These are phyloP conservation scores for Clarireedia paspali DNA, from an alignment of 2,329 filamentous ascomycete genomes.

Conservation along the genomic window DNA sequence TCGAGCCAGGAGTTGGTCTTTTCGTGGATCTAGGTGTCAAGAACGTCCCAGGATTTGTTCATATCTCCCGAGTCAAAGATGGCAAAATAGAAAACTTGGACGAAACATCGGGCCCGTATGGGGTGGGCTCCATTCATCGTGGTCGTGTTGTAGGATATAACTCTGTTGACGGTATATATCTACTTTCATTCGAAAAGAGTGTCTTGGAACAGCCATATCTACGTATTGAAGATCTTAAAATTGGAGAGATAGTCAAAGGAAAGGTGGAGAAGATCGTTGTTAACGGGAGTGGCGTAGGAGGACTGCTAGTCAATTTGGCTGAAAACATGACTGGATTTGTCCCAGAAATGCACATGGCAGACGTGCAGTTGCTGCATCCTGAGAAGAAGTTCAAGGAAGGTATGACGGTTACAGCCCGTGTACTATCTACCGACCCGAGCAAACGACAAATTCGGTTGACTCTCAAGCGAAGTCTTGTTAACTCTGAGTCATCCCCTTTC, in stretches of 20 bases:
- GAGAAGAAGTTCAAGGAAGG: slow-evolving; percentile 95
- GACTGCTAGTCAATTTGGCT: slow-evolving; percentile 74
- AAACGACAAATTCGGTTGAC: slow-evolving; percentile 80
- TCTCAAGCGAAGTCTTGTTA: slow-evolving; percentile 88
- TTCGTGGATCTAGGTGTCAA: slow-evolving; percentile 66
- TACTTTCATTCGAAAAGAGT: slow-evolving; percentile 75
- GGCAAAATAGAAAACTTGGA: slow-evolving; percentile 80
- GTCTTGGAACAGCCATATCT: slow-evolving; percentile 84
- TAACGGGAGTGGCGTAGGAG: slow-evolving; percentile 68
- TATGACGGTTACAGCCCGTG: slow-evolving; percentile 73
- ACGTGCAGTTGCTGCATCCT: slow-evolving; percentile 79
- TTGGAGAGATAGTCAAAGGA: slow-evolving; percentile 75
- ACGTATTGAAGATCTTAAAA: slow-evolving; percentile 78
- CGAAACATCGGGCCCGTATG: slow-evolving; percentile 68
- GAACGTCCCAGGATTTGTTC: slow-evolving; percentile 76
- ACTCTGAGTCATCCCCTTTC: slow-evolving; percentile 77
- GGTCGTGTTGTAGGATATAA: slow-evolving; percentile 84
- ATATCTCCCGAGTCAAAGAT: slow-evolving; percentile 89
- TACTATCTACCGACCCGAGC: slow-evolving; percentile 69
- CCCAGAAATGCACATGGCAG: slow-evolving; percentile 79
- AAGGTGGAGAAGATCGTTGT: slow-evolving; percentile 80
- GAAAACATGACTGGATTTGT: slow-evolving; percentile 88
- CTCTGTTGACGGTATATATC: slow-evolving; percentile 74
- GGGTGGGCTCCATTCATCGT: slow-evolving; percentile 68
- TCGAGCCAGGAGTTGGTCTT: slow-evolving; percentile 72